Evolutionary conservation across 768 basidiomycete genomes (phyloP), one percentile per base, ranked within the genome.

Genomic region (Rhizopogon roseolus): DNA sequence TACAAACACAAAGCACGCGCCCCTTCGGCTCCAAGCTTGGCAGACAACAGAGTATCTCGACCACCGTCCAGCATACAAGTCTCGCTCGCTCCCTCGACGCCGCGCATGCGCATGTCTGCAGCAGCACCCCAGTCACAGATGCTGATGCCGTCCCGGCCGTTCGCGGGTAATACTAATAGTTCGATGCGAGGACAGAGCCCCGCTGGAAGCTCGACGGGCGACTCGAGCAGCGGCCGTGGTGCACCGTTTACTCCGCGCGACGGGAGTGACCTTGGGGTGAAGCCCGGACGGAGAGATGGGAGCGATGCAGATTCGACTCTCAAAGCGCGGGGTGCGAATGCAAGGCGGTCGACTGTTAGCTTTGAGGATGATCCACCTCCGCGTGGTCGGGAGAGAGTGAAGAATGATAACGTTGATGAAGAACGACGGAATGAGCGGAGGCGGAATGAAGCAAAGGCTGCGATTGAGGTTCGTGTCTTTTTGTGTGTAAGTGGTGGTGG

Each of bases 401-500:
- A 64, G 65, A 54, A 57, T 19, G 61, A 60, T 9, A 63, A 60
- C 50, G 61, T 68, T 10, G 71, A 74, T 19, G 80, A 89, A 66
- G 73, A 76, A 60, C 77, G 77, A 66, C 79, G 89, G 65, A 80
- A 76, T 56, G 88, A 91, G 64, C 75, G 92, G 62, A 76, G 92
- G 66, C 76, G 91, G 59, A 80, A 78, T 61, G 91, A 93, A 65
- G 90, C 92, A n/a, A 86, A 81, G 67, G 88, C 89, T 64, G 88
- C 91, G 32, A 88, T 92, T 64, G 88, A 93, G 83, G 91, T 93
- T 50, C n/a, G 80, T 70, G 48, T 58, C 22, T 42, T 6, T 27
- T 43, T 37, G 42, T 54, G 13, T 14, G 7, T 19, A 6, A 11
- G 8, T 3, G 7, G 29, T 10, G 29, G 6, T 52, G 48, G 27